Evolutionary conservation across 768 basidiomycete genomes (phyloP).

Genomic region (Rhizopogon vesiculosus): DNA sequence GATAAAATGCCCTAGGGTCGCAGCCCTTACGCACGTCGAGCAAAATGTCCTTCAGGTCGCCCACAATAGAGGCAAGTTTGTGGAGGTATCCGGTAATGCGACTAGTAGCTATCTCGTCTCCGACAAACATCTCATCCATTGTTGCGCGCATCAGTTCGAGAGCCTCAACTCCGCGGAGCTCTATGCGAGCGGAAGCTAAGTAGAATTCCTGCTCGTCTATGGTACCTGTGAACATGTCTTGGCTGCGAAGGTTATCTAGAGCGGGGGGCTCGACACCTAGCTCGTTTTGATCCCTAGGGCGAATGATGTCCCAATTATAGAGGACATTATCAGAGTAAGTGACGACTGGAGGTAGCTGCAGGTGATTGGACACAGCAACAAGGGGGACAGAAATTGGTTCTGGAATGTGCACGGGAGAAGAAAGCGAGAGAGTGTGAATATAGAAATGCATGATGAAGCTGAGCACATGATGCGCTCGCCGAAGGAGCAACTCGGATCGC

Average conservation of each 20-base stretch:
- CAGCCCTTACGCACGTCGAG: constrained; percentile 64
- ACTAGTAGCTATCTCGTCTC: constrained; percentile 56
- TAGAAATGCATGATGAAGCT: constrained; percentile 75
- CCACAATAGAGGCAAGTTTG: constrained; percentile 59
- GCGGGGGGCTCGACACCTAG: constrained; percentile 21
- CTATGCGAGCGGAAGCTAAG: constrained; percentile 80
- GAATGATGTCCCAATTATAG: constrained; percentile 65
- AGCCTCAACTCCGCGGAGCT: constrained; percentile 78
- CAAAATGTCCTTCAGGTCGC: constrained; percentile 57
- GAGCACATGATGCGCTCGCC: constrained; percentile 71
- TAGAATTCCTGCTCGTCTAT: constrained; percentile 85
- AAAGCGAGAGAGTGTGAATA: constrained; percentile 56
- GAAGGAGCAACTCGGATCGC: constrained; percentile 50
- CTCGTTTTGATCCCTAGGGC: constrained; percentile 26
- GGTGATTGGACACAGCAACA: constrained; percentile 58
- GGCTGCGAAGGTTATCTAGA: constrained; percentile 56
- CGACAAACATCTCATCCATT: constrained; percentile 87
- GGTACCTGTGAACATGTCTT: constrained; percentile 73
- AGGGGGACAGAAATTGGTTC: constrained; percentile 68
- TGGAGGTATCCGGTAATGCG: constrained; percentile 63
- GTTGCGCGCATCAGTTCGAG: constrained; percentile 81
- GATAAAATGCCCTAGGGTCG: constrained; percentile 69
- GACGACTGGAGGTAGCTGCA: constrained; percentile 81
- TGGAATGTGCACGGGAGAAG: constrained; percentile 60
- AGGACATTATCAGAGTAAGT: constrained; percentile 92